Evolutionary conservation across 441 rosid genomes (phyloP), one percentile per base, ranked within the genome.

Genomic region (Bocquillonia castaneifolia): DNA sequence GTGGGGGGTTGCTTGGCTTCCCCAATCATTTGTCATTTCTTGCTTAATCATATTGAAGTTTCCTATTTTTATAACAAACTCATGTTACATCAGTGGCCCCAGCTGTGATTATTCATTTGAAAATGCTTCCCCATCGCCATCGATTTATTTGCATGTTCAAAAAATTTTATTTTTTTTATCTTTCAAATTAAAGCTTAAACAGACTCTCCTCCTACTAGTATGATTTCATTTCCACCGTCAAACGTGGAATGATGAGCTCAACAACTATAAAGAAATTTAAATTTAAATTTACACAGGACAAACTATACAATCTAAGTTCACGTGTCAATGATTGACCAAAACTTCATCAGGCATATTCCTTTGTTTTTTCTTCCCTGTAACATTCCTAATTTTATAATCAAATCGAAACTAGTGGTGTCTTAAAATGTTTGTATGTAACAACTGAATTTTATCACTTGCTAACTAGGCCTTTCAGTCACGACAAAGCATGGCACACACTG

Each of bases 101-200:
- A 12, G 70, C 29, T 6, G 26, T 56, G 10, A 55, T 44, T 31
- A 10, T 4, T 17, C 36, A 36, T 20, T 57, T 39, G 54, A 40
- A 53, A 53, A 53, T 14, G 45, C 39, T 50, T 20, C 15, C 13
- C n/a, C n/a, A 4, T 36, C 14, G 14, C n/a, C n/a, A n/a, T n/a
- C n/a, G n/a, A n/a, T n/a, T n/a, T n/a, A 10, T 63, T 31, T 13
- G 22, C 48, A 44, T 55, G 15, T 56, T 64, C 63, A 63, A 45
- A 42, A n/a, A n/a, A n/a, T n/a, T n/a, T n/a, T n/a, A n/a, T n/a
- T n/a, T n/a, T n/a, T n/a, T n/a, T n/a, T n/a, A 26, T 3, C 15
- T 8, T 71, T 71, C 70, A 71, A 71, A 71, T 71, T 64, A 64
- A 71, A 71, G 75, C 47, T 47, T 58, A 34, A 23, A 55, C n/a